These are phyloP conservation scores for Oxyria digyna DNA, from an alignment of 148 eudicot genomes.

Conservation along the genomic window DNA sequence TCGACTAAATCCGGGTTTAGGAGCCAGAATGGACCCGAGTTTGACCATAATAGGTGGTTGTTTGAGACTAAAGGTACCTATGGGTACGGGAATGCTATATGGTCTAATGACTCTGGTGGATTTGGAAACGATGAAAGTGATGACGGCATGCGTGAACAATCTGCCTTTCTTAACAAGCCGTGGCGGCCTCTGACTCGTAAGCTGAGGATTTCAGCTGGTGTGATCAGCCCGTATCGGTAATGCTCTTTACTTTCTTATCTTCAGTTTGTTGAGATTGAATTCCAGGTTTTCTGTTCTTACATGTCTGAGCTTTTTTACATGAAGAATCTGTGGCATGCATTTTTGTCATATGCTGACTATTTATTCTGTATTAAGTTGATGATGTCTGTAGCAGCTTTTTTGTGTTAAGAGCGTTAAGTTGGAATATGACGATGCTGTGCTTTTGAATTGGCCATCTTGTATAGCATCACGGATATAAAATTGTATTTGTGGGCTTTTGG, in stretches of 20 bases:
- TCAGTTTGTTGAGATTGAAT: background rate
- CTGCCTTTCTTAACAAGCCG: constrained; percentile 61
- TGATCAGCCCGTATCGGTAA: constrained; percentile 90
- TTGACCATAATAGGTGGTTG: constrained; percentile 91
- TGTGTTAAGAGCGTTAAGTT: background rate
- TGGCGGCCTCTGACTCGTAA: constrained; percentile 98
- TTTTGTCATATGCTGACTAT: background rate
- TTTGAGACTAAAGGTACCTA: constrained; percentile 95
- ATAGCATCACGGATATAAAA: background rate
- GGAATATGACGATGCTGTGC: background rate
- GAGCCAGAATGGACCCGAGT: constrained; percentile 52
- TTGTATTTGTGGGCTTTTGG: background rate
- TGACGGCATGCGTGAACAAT: constrained; percentile 27
- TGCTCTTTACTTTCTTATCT: background rate
- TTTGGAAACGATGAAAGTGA: constrained; percentile 28
- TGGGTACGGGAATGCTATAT: constrained; percentile 94
- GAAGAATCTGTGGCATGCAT: background rate
- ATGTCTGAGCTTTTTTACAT: background rate
- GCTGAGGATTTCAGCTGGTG: constrained; percentile 74
- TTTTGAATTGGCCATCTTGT: background rate
- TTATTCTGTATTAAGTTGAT: background rate
- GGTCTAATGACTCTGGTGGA: constrained; percentile 55
- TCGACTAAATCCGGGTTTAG: constrained; percentile 52
- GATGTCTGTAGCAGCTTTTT: background rate
- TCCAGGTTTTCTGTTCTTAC: background rate